Base-by-base conservation (phyloP, 163 green algal genomes). In the Coccomyxa subellipsoidea region DNA sequence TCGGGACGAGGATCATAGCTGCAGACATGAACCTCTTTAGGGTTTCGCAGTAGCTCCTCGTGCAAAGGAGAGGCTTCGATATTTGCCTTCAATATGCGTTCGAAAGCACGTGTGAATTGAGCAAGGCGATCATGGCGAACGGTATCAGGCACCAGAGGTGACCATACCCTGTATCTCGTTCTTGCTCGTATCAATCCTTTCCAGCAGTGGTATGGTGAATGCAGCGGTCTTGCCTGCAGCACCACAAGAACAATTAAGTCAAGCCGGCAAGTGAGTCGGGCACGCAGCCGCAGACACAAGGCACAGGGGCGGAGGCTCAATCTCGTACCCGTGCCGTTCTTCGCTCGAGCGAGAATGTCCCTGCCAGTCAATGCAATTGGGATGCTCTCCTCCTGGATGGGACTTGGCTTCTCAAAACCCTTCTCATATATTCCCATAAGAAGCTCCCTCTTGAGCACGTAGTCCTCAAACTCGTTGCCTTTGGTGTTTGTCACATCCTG, bases 381-480 rank as follows among this genome's bases (percentile, higher is more conserved):
- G 78, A 99, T 99, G 85, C 88, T 95, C 88, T 99, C 96, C 84
- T 99, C 96, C 84, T 94, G 90, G 84, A 99, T 99, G 37, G 96
- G 96, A 35, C 89, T 96, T 29, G 96, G 96, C 83, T 93, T 92
- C 86, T 99, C 97, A 86, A 99, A 99, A 34, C 96, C 96, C 84
- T 99, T 99, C 89, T 99, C 97, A 85, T 99, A 99, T 84, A 99
- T 99, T 77, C 97, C 97, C 96, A 98, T 98, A 23, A 99, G 92
- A 73, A 99, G 93, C 85, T 98, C 94, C 36, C 94, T 87, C 85
- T 97, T 97, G n/a, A 98, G 88, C 80, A 96, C 96, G 84, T 97
- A 98, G 87, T 98, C 95, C 89, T 99, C 96, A 83, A 99, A 99
- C 54, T 96, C 93, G 83, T 98, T 98, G 69, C 96, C 96, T 83